Evolutionary conservation across 345 rosid genomes (phyloP), one percentile per base, ranked within the genome.

Genomic region (Erysimum cheiranthoides): DNA sequence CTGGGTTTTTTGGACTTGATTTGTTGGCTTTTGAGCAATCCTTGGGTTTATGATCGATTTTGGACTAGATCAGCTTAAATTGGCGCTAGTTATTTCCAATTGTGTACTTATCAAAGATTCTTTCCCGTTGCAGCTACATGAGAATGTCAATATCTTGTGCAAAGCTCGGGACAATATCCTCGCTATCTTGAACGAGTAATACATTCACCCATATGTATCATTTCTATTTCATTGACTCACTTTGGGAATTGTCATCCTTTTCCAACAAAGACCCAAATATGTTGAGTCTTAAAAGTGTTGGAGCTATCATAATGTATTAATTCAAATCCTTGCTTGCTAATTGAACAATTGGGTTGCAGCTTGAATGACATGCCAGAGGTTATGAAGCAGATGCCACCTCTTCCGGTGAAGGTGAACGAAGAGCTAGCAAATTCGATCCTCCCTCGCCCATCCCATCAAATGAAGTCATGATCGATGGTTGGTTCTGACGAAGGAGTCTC

Each of bases 311-410:
- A 17, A 45, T 39, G 10, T 43, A 12, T 14, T 5, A 62, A 36
- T 61, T 72, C 34, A 34, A 28, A 30, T 2, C 1, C 30, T 45
- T 39, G n/a, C 9, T 53, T 8, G 14, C 36, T 52, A 58, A 35
- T 53, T 73, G 73, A 16, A 43, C 36, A 43, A 35, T n/a, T 66
- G 73, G 12, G n/a, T 56, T 82, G 73, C 89, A 91, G 97, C 84
- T 73, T 91, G 84, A 89, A 82, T 61, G 95, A 91, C 75, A 70
- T 81, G 84, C 97, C 97, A 3, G 97, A 91, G 68, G 84, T 86
- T 54, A 91, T 91, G 97, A 86, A 85, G 80, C 93, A 89, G 79
- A 91, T 91, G 95, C 95, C 97, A 45, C 91, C 88, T 9, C 90
- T 91, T 76, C 95, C 97, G 1, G 86, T 86, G 71, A 89, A 88